These are phyloP conservation scores for Trichoderma atrobrunneum DNA, from an alignment of 2,329 filamentous ascomycete genomes.

Conservation along the genomic window DNA sequence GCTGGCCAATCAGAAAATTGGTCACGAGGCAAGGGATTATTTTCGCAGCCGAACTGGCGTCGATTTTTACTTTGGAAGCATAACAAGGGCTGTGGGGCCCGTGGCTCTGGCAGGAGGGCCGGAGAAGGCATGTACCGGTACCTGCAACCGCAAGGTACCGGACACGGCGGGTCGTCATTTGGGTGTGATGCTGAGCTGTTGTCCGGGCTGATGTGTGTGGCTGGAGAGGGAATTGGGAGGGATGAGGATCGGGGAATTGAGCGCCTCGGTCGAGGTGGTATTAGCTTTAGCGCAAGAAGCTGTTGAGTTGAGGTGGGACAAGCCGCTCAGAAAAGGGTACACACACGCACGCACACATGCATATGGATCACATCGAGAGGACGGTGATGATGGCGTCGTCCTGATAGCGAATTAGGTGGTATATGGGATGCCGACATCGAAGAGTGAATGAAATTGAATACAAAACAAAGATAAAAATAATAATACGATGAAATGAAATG, in stretches of 20 bases:
- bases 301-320: not conserved
- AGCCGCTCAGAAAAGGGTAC: not conserved
- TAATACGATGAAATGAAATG: not conserved
- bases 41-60: slow-evolving; percentile 33
- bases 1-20: slow-evolving; percentile 41
- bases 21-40: slow-evolving; percentile 34
- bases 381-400: not conserved
- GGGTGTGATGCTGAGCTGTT: not conserved
- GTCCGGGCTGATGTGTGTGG: not conserved
- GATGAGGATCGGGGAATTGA: not conserved
- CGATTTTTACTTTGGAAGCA: slow-evolving; percentile 30
- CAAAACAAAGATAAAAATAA: too few species aligned
- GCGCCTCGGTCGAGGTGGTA: not conserved
- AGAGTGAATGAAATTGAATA: not conserved
- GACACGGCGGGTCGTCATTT: not conserved
- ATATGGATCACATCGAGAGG: not conserved
- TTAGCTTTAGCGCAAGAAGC: not conserved
- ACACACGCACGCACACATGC: not conserved
- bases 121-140: slow-evolving; percentile 8
- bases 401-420: not conserved
- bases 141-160: slow-evolving; percentile 8
- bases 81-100: slow-evolving; percentile 14
- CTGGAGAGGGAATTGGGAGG: not conserved
- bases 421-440: too few species aligned
- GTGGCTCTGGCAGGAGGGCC: not conserved